A percentile compares a stretch with the other conserved stretches of the same genome.
These are phyloP conservation scores for Aspergillus persii DNA, from an alignment of 2,329 filamentous ascomycete genomes.

Conservation along the genomic window DNA sequence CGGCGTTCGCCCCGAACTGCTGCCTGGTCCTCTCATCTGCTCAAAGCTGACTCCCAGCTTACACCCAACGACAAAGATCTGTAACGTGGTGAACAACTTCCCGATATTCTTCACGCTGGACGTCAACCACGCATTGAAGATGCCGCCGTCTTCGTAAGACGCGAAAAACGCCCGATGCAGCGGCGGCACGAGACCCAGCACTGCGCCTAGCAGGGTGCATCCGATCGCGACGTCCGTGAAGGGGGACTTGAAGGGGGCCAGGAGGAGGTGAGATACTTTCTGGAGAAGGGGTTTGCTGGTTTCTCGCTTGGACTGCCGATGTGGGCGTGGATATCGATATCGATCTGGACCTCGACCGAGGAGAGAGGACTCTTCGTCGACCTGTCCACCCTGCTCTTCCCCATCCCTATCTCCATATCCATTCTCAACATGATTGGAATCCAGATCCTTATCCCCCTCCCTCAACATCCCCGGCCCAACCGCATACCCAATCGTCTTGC, in stretches of 20 bases:
- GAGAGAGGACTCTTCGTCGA: background rate
- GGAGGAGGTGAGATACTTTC: background rate
- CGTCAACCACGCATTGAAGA: constrained; percentile 66
- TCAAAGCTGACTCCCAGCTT: constrained; percentile 58
- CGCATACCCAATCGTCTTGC: constrained; percentile 37
- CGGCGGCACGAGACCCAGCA: constrained; percentile 41
- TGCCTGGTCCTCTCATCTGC: constrained; percentile 38
- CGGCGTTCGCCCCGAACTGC: constrained; percentile 19
- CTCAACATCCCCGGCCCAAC: background rate
- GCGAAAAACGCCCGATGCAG: constrained; percentile 64
- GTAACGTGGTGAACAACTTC: constrained; percentile 61
- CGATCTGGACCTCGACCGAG: background rate
- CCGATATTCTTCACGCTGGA: constrained; percentile 61
- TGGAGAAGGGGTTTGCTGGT: too few species aligned
- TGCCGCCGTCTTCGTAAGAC: constrained; percentile 56
- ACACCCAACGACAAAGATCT: constrained; percentile 66
- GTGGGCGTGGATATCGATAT: too few species aligned
- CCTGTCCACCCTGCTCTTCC: background rate
- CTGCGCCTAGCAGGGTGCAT: background rate
- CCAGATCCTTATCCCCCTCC: background rate
- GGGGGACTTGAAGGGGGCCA: background rate
- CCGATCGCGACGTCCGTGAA: background rate
- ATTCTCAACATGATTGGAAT: background rate
- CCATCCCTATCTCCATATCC: background rate
- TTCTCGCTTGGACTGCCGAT: background rate